Evolutionary conservation across 1,284 basidiomycete species (phyloP).

Genomic region (Paramarasmius palmivorus): DNA sequence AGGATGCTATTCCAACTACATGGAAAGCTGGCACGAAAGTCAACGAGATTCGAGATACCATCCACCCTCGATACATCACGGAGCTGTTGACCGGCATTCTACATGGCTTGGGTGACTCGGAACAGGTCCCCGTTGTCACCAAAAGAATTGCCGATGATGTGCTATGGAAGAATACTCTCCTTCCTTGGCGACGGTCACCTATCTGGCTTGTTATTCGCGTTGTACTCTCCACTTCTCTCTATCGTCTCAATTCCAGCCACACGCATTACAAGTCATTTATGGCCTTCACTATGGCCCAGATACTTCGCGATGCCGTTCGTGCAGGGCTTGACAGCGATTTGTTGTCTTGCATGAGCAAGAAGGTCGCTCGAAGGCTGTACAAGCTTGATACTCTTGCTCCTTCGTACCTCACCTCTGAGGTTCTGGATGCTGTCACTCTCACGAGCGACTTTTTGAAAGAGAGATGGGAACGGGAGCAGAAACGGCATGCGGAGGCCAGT

Average conservation of each 20-base stretch:
- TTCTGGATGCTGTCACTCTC: slow-evolving; percentile 12
- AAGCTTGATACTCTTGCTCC: slow-evolving; percentile 33
- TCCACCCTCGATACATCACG: slow-evolving; percentile 16
- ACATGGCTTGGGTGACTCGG: slow-evolving; percentile 26
- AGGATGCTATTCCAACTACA: slow-evolving; percentile 1
- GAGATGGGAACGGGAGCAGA: slow-evolving; percentile 33
- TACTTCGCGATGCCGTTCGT: slow-evolving; percentile 25
- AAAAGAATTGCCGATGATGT: slow-evolving; percentile 49
- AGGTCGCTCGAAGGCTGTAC: slow-evolving; percentile 34
- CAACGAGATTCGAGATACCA: slow-evolving; percentile 8
- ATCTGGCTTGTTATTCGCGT: slow-evolving; percentile 49
- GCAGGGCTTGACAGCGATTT: slow-evolving; percentile 31
- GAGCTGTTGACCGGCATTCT: slow-evolving; percentile 39
- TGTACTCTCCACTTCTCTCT: slow-evolving; percentile 42
- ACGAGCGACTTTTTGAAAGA: slow-evolving; percentile 18
- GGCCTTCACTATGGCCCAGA: slow-evolving; percentile 34
- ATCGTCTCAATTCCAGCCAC: neutral
- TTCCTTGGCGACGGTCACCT: slow-evolving; percentile 48
- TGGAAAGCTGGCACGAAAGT: slow-evolving; percentile 9
- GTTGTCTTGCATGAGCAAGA: slow-evolving; percentile 33
- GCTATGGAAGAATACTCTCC: slow-evolving; percentile 34
- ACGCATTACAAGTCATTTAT: slow-evolving; percentile 57
- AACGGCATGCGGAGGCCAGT: slow-evolving; percentile 16
- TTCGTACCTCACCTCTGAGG: slow-evolving; percentile 19
- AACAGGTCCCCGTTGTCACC: slow-evolving; percentile 29